Evolutionary conservation across 2,329 filamentous ascomycete genomes (phyloP), one percentile per base, ranked within the genome.

Genomic region (Neonectria hederae): DNA sequence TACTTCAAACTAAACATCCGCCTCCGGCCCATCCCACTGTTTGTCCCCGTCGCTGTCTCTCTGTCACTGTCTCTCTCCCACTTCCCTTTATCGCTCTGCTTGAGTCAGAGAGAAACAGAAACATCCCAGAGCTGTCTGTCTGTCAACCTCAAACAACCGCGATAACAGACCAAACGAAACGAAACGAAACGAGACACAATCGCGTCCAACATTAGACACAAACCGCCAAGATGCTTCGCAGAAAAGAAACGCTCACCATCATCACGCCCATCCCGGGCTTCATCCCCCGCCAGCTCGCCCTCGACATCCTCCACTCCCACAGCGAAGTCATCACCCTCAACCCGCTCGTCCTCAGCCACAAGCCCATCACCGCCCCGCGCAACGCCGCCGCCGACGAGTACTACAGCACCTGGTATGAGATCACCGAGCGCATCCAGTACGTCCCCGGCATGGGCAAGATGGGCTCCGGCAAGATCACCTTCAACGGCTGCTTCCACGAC

Each of bases 351-450:
- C 84, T 90, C 63, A 81, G 81, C 40, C 85, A 89, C 80, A 86
- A 87, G 67, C 80, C 87, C 63, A 90, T 91, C 75, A 82, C 88
- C 57, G 88, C 90, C 2, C 90, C 90, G 28, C 89, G 88, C 78
- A 83, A 90, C 78, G 89, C 89, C 67, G 84, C 87, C 60, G 81
- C 88, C 69, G 90, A 92, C 77, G 90, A 92, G 77, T 92, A 85
- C 79, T 92, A 90, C 78, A 88, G 88, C 66, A 90, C 89, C 30
- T 92, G 90, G 90, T 92, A 92, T 76, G 89, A 92, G 77, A 91
- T 92, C 73, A 85, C 81, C 62, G 85, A 92, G 82, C 85, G 88
- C 72, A 89, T 92, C 64, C 89, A 91, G 75, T 87, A 88, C 70
- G 79, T 91, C 6, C 89, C 90, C 0, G 90, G 90, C 35, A 79